Evolutionary conservation across 2,329 filamentous ascomycete genomes (phyloP).

Genomic region (Cercospora zeae-maydis): DNA sequence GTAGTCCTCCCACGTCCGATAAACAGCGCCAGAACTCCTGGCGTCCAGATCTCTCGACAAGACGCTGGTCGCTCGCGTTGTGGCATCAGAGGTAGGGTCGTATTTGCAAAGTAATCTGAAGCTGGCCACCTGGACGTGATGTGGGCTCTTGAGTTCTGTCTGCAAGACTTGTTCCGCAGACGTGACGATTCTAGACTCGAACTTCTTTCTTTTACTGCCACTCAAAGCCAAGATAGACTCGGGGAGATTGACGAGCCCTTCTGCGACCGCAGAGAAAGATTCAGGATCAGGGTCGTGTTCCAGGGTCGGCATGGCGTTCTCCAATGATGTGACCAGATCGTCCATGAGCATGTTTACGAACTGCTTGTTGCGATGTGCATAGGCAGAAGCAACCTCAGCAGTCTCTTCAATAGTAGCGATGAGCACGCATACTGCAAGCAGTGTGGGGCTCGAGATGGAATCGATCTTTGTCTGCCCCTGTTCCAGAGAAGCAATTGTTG

Average conservation of each 20-base stretch:
- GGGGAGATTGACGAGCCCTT: background rate
- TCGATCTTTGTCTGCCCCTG: background rate
- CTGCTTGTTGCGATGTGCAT: background rate
- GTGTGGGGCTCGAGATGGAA: background rate
- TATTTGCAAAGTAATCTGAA: conserved; percentile 7
- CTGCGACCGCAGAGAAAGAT: background rate
- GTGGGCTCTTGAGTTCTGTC: background rate
- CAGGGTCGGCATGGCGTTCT: background rate
- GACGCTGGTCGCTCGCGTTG: background rate
- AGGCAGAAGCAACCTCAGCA: background rate
- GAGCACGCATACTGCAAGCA: background rate
- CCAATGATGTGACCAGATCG: background rate
- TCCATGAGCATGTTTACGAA: background rate
- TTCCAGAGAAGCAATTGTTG: background rate
- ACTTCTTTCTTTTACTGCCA: background rate
- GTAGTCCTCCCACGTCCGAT: background rate
- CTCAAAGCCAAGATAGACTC: background rate
- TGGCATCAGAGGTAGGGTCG: background rate
- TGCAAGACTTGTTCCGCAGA: background rate
- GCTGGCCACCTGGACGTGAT: background rate
- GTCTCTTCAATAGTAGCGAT: background rate
- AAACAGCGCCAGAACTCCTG: background rate
- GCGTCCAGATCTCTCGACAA: background rate
- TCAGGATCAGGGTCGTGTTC: background rate
- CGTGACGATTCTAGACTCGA: background rate